Evolutionary conservation across 192 early-diverging fungal genomes (phyloP), one percentile per base, ranked within the genome.

Genomic region (Umbelopsis vinacea): DNA sequence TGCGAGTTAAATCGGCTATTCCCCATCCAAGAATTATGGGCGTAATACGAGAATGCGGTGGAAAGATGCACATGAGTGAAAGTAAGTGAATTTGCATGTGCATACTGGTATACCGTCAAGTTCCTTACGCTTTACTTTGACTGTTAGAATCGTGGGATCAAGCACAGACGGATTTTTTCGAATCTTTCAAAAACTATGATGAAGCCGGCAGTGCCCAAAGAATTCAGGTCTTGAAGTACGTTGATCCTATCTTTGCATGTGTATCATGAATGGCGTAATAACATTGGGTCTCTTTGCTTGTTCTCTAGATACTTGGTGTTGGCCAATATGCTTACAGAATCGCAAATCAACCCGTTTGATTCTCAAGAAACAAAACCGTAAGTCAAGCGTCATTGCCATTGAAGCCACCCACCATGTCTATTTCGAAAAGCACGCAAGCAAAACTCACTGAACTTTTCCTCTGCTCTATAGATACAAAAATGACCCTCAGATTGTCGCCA

Each of bases 41-140:
- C 43, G 90, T 96, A 26, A 97, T 99, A 77, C 90, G 93, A 52
- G 96, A 97, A 85, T 97, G 94, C 76, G 97, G 96, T 35, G 97
- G 97, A 24, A 99, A 97, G 74, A 96, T 99, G 94, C 93, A 95
- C 79, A 97, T 99, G 96, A 84, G 84, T 60, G 97, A 98, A 84
- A 89, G 88, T 84, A 88, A 80, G 84, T 72, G 29, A 10, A 6
- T 46, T 14, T 70, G 11, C 24, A 6, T 2, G 6, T 19, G 17
- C 55, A 43, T 33, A n/a, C 2, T 37, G 11, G 3, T 69, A 21
- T 23, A 9, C 5, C 5, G 17, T n/a, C 10, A 8, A 45, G 4
- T 17, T 1, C 17, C 21, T 73, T 37, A 35, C 47, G 66, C 38
- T 52, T 50, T 47, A 2, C 21, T 52, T 8, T n/a, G 19, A 33